phyloP scores from a whole-genome alignment of 331 rosid genomes.

The Malus hybrid region DNA sequence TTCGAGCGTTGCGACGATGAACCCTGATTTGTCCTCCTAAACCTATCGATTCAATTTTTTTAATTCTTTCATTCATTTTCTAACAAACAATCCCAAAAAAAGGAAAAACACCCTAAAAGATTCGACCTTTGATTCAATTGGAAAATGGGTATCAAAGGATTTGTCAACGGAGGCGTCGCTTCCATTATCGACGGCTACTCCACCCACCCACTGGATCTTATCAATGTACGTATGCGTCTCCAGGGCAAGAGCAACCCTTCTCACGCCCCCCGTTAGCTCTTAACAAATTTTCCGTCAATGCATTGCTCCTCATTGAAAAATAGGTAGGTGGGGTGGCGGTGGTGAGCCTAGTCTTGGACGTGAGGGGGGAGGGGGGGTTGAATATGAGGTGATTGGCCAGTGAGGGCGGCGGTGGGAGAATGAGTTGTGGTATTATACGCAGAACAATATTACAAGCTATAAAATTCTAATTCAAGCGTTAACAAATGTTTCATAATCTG shows the following conservation, averaged over 20 bases:
- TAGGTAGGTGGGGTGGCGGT: too few relatives aligned
- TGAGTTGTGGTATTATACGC: too few relatives aligned
- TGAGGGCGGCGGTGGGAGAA: too few relatives aligned
- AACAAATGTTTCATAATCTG: too few relatives aligned
- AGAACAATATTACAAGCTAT: too few relatives aligned
- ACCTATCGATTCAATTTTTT: neutral
- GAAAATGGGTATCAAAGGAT: slow-evolving; percentile 50
- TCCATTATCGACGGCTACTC: slow-evolving; percentile 73
- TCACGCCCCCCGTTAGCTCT: neutral
- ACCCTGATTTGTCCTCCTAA: neutral
- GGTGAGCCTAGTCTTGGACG: too few relatives aligned
- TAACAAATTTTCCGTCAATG: too few relatives aligned
- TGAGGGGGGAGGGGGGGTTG: too few relatives aligned
- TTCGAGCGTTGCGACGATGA: neutral
- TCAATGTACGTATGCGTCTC: slow-evolving; percentile 82
- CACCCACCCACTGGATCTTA: slow-evolving; percentile 79
- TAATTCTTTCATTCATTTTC: neutral
- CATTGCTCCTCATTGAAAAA: too few relatives aligned
- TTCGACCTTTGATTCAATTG: neutral
- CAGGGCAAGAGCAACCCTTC: slow-evolving; percentile 34
- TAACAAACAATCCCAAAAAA: neutral
- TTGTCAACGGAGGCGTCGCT: slow-evolving; percentile 70
- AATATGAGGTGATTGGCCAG: too few relatives aligned
- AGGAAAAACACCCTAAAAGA: neutral
- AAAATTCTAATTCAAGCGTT: too few relatives aligned